These are phyloP conservation scores for Blumeria hordei DNA, from an alignment of 2,329 filamentous ascomycete genomes.

Conservation along the genomic window DNA sequence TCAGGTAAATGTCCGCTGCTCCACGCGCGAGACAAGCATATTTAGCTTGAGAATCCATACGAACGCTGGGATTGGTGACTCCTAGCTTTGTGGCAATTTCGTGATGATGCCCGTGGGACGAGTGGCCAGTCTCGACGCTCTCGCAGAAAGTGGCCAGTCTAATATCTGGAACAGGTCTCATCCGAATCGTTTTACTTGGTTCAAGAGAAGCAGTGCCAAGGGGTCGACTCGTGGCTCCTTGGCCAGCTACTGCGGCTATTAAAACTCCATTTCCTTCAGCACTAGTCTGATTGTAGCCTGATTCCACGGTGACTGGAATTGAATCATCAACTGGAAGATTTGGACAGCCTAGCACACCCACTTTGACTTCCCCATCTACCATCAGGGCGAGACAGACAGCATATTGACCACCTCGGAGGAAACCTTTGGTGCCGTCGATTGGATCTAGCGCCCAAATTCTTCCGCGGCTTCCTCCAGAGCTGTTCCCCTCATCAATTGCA, in stretches of 20 bases:
- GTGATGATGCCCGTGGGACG: conserved; percentile 67
- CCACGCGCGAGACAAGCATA: conserved; percentile 89
- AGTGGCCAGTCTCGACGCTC: conserved; percentile 83
- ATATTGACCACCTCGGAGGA: conserved; percentile 87
- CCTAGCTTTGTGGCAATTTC: conserved; percentile 63
- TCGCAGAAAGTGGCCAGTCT: conserved; percentile 80
- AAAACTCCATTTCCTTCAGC: conserved; percentile 61
- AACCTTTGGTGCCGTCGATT: conserved; percentile 94
- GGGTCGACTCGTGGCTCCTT: conserved; percentile 60
- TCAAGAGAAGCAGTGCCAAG: conserved; percentile 32
- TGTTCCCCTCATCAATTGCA: conserved; percentile 42
- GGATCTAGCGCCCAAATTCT: conserved; percentile 93
- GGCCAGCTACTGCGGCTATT: conserved; percentile 58
- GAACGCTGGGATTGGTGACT: conserved; percentile 70
- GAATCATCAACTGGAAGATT: conserved; percentile 79
- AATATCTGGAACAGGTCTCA: conserved; percentile 56
- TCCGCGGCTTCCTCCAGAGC: conserved; percentile 45
- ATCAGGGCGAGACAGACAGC: conserved; percentile 83
- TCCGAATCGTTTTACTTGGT: conserved; percentile 40
- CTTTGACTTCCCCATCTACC: conserved; percentile 79
- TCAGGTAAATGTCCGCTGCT: conserved; percentile 81
- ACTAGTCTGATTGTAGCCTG: conserved; percentile 50
- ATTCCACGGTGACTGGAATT: conserved; percentile 41
- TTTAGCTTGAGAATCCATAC: conserved; percentile 96
- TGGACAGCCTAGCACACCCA: conserved; percentile 84